These are phyloP conservation scores for Aureobasidium melanogenum DNA, from an alignment of 2,329 filamentous ascomycete species.

Conservation along the genomic window DNA sequence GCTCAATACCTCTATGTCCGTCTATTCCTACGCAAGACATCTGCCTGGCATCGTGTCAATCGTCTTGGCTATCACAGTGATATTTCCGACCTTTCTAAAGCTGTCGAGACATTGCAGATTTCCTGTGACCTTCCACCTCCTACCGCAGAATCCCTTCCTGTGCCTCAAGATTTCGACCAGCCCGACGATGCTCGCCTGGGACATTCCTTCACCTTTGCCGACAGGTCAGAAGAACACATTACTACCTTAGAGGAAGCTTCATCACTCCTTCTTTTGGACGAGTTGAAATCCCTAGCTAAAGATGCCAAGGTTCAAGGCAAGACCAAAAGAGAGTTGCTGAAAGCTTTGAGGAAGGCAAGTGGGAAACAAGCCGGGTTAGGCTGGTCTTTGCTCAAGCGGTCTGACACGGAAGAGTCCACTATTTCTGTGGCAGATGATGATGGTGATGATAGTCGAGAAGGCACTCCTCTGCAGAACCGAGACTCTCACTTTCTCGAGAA, in stretches of 20 bases:
- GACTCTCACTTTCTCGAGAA: constrained; percentile 68
- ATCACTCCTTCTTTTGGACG: constrained; percentile 72
- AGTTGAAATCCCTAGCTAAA: constrained; percentile 75
- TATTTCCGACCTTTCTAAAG: constrained; percentile 61
- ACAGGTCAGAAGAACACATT: constrained; percentile 65
- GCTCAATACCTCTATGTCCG: constrained; percentile 91
- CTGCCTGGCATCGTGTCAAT: constrained; percentile 78
- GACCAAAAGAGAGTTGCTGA: constrained; percentile 73
- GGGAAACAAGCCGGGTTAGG: constrained; percentile 67
- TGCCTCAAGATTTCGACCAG: constrained; percentile 41
- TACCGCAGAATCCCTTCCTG: constrained; percentile 26
- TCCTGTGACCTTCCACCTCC: constrained; percentile 45
- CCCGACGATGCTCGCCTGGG: constrained; percentile 43
- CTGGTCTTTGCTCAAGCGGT: constrained; percentile 57
- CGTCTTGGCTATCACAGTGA: constrained; percentile 74
- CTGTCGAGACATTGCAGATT: constrained; percentile 57
- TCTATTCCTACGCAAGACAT: constrained; percentile 84
- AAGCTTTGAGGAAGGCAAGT: constrained; percentile 64
- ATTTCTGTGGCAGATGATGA: constrained; percentile 34
- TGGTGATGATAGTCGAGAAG: constrained; percentile 27
- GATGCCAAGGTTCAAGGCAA: constrained; percentile 80
- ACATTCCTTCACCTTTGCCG: constrained; percentile 65
- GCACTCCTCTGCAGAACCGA: constrained; percentile 48
- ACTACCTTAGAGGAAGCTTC: constrained; percentile 75
- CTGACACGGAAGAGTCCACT: constrained; percentile 50